Conservation (phyloP, 2,329 filamentous ascomycete species). For the Chalara sp. region DNA sequence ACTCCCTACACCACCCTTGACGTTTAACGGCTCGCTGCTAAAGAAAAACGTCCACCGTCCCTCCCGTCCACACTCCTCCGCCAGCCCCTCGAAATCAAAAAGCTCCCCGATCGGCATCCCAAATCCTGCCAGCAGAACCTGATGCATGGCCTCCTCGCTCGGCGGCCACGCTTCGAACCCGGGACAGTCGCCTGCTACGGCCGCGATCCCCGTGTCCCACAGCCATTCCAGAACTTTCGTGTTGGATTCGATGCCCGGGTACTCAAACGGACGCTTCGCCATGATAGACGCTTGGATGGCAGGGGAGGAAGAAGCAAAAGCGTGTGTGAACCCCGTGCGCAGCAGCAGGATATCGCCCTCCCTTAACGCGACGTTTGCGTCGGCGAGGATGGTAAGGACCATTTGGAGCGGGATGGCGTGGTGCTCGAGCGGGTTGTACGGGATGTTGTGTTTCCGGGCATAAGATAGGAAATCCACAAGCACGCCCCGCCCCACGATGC, state of each 20-base stretch:
- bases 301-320: too few species aligned
- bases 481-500: not conserved
- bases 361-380: not conserved
- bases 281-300: too few species aligned
- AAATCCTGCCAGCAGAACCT: constrained; percentile 42
- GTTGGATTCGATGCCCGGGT: not conserved
- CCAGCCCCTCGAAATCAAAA: constrained; percentile 37
- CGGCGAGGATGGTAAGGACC: too few species aligned
- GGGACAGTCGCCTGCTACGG: not conserved
- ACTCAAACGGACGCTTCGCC: too few species aligned
- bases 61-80: constrained; percentile 44
- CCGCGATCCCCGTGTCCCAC: not conserved
- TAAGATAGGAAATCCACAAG: not conserved
- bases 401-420: too few species aligned
- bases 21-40: constrained; percentile 52
- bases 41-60: constrained; percentile 55
- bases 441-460: not conserved
- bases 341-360: not conserved
- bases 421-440: too few species aligned
- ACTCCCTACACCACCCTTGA: constrained; percentile 23
- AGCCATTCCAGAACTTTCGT: not conserved
- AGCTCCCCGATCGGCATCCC: constrained; percentile 44
- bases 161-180: not conserved
- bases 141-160: constrained; percentile 19
- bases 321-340: not conserved